phyloP scores from a whole-genome alignment of 2,329 filamentous ascomycete species.

The Aspergillus candidus region DNA sequence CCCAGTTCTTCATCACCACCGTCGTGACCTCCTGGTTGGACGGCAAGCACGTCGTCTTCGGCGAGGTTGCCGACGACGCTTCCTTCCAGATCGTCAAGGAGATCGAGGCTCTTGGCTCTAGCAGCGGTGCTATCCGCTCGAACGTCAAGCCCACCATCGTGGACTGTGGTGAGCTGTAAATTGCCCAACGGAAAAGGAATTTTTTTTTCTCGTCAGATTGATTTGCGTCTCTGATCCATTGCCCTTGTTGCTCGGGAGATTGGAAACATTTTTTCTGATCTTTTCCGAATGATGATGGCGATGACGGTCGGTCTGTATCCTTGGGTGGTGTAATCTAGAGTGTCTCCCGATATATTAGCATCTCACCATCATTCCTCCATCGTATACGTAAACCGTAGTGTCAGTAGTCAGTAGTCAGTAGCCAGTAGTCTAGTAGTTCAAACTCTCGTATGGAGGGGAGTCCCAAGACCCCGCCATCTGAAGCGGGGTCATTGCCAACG shows the following conservation, averaged over 20 bases:
- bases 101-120: conserved; percentile 55
- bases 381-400: too few relatives aligned
- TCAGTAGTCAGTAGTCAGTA: too few relatives aligned
- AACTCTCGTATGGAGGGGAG: too few relatives aligned
- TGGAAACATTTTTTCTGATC: conserved; percentile 5
- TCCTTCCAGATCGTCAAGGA: conserved; percentile 52
- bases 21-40: conserved; percentile 61
- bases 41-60: conserved; percentile 65
- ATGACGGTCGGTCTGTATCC: conserved; percentile 6
- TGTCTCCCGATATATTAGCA: conserved; percentile 16
- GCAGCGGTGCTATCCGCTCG: conserved; percentile 48
- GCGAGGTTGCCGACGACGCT: conserved; percentile 52
- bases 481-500: too few relatives aligned
- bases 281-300: background rate
- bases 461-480: too few relatives aligned
- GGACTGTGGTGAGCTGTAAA: conserved; percentile 44
- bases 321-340: conserved; percentile 26
- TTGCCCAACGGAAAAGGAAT: background rate
- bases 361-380: background rate
- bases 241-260: background rate
- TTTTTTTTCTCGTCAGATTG: background rate
- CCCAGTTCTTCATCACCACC: conserved; percentile 68
- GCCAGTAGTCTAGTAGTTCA: too few relatives aligned
- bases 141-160: conserved; percentile 52
- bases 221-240: background rate